Conservation (phyloP, 257 asterid species). For the Marsdenia floribunda region DNA sequence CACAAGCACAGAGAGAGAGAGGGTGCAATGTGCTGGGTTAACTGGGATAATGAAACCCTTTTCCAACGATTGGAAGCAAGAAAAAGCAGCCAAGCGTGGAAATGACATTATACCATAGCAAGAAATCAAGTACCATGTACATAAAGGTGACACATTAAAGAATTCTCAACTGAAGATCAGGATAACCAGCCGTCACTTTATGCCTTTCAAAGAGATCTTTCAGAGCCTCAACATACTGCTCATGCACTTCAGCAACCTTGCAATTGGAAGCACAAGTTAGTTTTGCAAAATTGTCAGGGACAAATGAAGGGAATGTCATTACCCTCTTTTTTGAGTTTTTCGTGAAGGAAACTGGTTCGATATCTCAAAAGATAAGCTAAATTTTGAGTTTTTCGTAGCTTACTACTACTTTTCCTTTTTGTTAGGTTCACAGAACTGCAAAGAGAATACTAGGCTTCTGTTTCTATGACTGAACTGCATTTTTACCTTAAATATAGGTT, state of each 20-base stretch:
- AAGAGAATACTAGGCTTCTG: not conserved
- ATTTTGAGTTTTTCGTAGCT: not conserved
- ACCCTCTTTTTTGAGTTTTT: too few relatives aligned
- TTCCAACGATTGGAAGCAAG: not conserved
- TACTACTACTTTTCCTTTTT: too few relatives aligned
- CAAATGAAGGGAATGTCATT: too few relatives aligned
- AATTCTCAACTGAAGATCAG: constrained; percentile 43
- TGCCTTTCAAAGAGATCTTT: constrained; percentile 63
- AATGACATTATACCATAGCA: not conserved
- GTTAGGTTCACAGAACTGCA: not conserved
- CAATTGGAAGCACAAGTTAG: not conserved
- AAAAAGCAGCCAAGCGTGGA: not conserved
- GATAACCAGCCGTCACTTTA: constrained; percentile 54
- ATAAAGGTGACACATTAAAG: constrained; percentile 19
- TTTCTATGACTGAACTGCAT: not conserved
- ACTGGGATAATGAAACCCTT: not conserved
- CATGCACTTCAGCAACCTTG: constrained; percentile 68
- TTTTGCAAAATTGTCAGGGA: not conserved
- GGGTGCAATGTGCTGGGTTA: not conserved
- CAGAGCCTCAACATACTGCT: constrained; percentile 53
- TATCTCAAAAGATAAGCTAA: not conserved
- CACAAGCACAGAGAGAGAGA: not conserved
- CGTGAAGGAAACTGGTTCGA: too few relatives aligned
- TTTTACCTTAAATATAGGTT: not conserved
- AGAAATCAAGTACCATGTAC: not conserved